Conservation (phyloP, 176 grass and related monocot genomes). For the Aegilops tauschii region DNA sequence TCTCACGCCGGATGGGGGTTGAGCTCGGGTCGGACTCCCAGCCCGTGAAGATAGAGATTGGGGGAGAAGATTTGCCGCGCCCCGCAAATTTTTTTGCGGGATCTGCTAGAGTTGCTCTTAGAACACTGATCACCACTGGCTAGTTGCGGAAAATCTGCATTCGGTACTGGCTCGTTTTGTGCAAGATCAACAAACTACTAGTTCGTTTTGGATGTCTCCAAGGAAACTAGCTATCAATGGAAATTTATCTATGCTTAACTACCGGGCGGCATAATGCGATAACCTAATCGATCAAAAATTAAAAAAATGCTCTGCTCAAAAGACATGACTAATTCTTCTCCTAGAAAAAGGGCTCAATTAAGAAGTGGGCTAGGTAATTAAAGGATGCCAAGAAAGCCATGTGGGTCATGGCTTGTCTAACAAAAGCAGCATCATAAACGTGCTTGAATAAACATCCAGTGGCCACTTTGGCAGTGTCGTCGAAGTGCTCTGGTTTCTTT, state of each 20-base stretch:
- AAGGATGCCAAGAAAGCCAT: slow-evolving; percentile 23
- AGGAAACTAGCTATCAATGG: background rate
- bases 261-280: background rate
- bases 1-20: too few relatives aligned
- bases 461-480: slow-evolving; percentile 37
- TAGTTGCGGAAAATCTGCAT: background rate
- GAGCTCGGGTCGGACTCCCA: too few relatives aligned
- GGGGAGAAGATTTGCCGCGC: too few relatives aligned
- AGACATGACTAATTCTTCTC: slow-evolving; percentile 3
- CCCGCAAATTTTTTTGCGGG: too few relatives aligned
- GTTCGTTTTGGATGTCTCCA: background rate
- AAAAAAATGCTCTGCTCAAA: background rate
- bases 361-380: background rate
- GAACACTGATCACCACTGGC: too few relatives aligned
- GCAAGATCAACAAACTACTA: background rate
- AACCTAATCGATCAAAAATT: background rate
- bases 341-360: slow-evolving; percentile 6
- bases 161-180: background rate
- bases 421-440: slow-evolving; percentile 34
- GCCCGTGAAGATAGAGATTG: too few relatives aligned
- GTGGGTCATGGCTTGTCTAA: background rate
- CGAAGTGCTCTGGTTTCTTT: slow-evolving; percentile 15
- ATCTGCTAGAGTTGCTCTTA: too few relatives aligned
- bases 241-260: background rate
- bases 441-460: slow-evolving; percentile 40